Percentiles rank a stretch among this genome's conserved stretches.
Conservation (phyloP, 495 filamentous ascomycete species). For the Annulohypoxylon stygium region DNA sequence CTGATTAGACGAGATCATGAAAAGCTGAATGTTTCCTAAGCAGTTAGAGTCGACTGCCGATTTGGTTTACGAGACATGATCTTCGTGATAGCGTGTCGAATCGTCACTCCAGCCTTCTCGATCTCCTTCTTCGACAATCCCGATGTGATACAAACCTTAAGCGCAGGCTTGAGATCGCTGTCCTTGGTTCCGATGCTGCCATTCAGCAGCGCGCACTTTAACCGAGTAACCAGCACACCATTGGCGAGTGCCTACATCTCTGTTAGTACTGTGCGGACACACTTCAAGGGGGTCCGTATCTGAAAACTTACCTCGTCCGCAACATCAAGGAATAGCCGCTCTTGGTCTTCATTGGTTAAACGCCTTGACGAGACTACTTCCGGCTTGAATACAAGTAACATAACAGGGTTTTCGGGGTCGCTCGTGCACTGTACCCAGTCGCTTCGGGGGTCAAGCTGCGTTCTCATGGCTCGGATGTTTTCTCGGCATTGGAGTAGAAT, state of each 20-base stretch:
- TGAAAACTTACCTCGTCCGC: slow-evolving; percentile 84
- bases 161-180: slow-evolving; percentile 76
- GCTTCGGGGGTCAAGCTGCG: slow-evolving; percentile 90
- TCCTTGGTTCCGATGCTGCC: slow-evolving; percentile 67
- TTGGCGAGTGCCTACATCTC: slow-evolving; percentile 75
- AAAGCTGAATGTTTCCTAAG: slow-evolving; percentile 45
- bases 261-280: slow-evolving; percentile 19
- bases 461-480: slow-evolving; percentile 82
- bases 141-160: slow-evolving; percentile 91
- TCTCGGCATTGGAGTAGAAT: slow-evolving; percentile 81
- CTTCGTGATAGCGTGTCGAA: slow-evolving; percentile 95
- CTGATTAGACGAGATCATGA: slow-evolving; percentile 18
- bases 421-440: slow-evolving; percentile 92
- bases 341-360: slow-evolving; percentile 79
- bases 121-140: slow-evolving; percentile 93
- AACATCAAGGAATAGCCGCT: slow-evolving; percentile 86
- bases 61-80: slow-evolving; percentile 71
- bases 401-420: slow-evolving; percentile 84
- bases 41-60: slow-evolving; percentile 46
- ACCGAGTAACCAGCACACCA: slow-evolving; percentile 85
- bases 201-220: slow-evolving; percentile 80
- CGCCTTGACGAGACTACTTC: slow-evolving; percentile 81
- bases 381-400: slow-evolving; percentile 86
- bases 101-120: slow-evolving; percentile 88
- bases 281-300: background rate